A percentile compares a stretch with the other conserved stretches of the same genome.
These are phyloP conservation scores for Saksenaea oblongispora DNA, from an alignment of 371 early-diverging fungal species.

Conservation along the genomic window DNA sequence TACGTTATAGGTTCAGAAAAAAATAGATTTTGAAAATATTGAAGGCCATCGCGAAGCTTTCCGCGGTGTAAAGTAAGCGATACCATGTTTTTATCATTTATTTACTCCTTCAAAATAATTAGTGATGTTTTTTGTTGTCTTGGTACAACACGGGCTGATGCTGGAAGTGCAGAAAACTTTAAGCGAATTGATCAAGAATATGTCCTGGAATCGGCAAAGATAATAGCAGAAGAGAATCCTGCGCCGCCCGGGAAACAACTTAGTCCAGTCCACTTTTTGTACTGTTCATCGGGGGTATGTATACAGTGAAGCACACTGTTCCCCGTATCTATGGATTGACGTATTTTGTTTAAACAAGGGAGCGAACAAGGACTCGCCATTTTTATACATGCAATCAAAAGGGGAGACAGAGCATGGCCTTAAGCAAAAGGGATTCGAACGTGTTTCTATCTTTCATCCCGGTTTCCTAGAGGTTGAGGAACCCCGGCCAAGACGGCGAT, in stretches of 20 bases:
- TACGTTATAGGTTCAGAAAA: slow-evolving; percentile 35
- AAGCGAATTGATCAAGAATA: slow-evolving; percentile 76
- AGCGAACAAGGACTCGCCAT: slow-evolving; percentile 59
- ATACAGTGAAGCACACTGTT: background rate
- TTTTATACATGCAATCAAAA: slow-evolving; percentile 74
- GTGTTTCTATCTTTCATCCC: slow-evolving; percentile 68
- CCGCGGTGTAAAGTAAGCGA: slow-evolving; percentile 42
- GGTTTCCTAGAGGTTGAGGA: slow-evolving; percentile 55
- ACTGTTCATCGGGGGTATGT: slow-evolving; percentile 57
- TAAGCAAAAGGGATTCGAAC: slow-evolving; percentile 60
- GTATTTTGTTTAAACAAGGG: slow-evolving; percentile 23
- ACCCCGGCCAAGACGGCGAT: slow-evolving; percentile 22
- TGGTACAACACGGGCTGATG: slow-evolving; percentile 69
- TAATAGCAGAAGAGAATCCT: slow-evolving; percentile 61
- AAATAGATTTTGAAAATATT: slow-evolving; percentile 49
- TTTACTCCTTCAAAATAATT: too few species aligned
- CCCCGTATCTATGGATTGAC: background rate
- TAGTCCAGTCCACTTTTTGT: slow-evolving; percentile 62
- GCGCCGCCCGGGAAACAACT: slow-evolving; percentile 20
- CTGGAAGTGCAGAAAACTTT: slow-evolving; percentile 70
- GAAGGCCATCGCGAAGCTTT: slow-evolving; percentile 39
- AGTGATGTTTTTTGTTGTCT: slow-evolving; percentile 67
- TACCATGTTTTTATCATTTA: background rate
- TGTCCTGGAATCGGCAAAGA: slow-evolving; percentile 64
- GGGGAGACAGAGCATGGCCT: slow-evolving; percentile 75